Conservation (phyloP, 2,329 filamentous ascomycete species). For the Colletotrichum sidae region DNA sequence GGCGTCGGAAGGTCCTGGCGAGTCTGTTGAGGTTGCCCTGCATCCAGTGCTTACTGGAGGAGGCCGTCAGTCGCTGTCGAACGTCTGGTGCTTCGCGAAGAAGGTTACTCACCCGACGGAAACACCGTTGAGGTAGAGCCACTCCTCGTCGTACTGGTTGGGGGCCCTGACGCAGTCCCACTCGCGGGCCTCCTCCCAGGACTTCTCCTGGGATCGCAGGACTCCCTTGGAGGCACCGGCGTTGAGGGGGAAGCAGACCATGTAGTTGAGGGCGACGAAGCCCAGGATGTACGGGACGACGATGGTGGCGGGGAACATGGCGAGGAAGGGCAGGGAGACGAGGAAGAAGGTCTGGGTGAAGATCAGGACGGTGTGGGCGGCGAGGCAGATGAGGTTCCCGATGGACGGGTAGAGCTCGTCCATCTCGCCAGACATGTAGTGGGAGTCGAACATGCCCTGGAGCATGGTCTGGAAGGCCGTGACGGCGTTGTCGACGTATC, state of each 20-base stretch:
- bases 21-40: constrained; percentile 78
- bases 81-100: no score
- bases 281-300: constrained; percentile 50
- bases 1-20: constrained; percentile 77
- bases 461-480: no score
- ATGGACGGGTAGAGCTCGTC: constrained; percentile 73
- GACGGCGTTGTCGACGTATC: no score
- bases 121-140: constrained; percentile 85
- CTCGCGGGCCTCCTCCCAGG: not conserved
- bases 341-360: constrained; percentile 71
- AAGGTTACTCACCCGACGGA: constrained; percentile 63
- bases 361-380: constrained; percentile 69
- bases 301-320: constrained; percentile 60
- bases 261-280: constrained; percentile 62
- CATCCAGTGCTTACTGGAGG: constrained; percentile 70
- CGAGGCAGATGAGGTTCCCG: constrained; percentile 62
- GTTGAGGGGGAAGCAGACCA: constrained; percentile 63
- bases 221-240: constrained; percentile 57
- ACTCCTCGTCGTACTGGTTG: constrained; percentile 71
- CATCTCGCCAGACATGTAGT: constrained; percentile 60
- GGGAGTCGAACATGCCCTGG: no score
- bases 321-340: constrained; percentile 63
- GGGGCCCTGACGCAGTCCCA: constrained; percentile 12
- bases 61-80: not conserved
- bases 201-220: constrained; percentile 53